phyloP scores from a whole-genome alignment of 768 basidiomycete genomes.

The Naematelia encephala region DNA sequence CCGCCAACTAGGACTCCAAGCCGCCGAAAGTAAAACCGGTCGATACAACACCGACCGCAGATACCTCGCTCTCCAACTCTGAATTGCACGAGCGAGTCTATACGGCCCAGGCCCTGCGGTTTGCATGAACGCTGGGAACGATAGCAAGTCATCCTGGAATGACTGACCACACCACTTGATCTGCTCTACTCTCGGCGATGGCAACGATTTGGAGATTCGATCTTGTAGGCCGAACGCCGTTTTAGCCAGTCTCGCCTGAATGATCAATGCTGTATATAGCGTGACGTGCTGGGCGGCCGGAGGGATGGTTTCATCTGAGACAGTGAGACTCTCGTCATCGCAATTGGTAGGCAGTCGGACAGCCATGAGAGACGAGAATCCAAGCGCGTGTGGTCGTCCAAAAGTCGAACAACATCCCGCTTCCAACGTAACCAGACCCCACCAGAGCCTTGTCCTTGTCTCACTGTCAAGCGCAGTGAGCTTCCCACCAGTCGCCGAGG shows the following conservation, averaged over 20 bases:
- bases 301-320: slow-evolving; percentile 5
- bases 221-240: slow-evolving; percentile 11
- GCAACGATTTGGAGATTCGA: slow-evolving; percentile 12
- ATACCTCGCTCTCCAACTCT: slow-evolving; percentile 20
- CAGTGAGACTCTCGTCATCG: slow-evolving; percentile 24
- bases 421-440: slow-evolving; percentile 15
- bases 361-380: neutral
- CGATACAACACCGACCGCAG: slow-evolving; percentile 22
- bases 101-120: slow-evolving; percentile 3
- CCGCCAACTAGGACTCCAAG: slow-evolving; percentile 15
- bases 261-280: slow-evolving; percentile 22
- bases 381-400: slow-evolving; percentile 18
- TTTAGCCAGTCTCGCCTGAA: slow-evolving; percentile 15
- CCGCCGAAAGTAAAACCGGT: slow-evolving; percentile 21
- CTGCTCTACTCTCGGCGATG: slow-evolving; percentile 19
- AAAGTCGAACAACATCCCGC: slow-evolving; percentile 24
- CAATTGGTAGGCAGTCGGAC: slow-evolving; percentile 17
- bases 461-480: slow-evolving; percentile 14
- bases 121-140: slow-evolving; percentile 7
- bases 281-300: slow-evolving; percentile 3
- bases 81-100: slow-evolving; percentile 6
- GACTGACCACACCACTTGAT: slow-evolving; percentile 19
- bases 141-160: slow-evolving; percentile 1
- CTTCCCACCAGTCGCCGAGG: slow-evolving; percentile 3
- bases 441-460: slow-evolving; percentile 20